Percentiles rank a stretch among this genome's conserved stretches.
Conservation (phyloP, 345 rosid genomes). For the Odontarrhena argentea region DNA sequence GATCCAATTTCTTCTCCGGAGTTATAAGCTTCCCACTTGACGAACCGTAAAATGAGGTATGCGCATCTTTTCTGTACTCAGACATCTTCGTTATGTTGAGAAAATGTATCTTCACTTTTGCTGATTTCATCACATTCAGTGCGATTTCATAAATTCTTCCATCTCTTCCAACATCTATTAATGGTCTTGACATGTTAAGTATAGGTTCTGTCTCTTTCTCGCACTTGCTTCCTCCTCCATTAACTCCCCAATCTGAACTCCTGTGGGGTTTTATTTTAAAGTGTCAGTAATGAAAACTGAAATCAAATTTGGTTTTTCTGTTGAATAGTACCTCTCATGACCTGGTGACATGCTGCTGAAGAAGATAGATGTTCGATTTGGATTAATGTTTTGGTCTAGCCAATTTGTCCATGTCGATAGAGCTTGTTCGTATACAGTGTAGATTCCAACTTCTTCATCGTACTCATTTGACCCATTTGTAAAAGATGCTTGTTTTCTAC, state of each 20-base stretch:
- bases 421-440: constrained; percentile 52
- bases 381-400: constrained; percentile 66
- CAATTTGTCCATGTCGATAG: constrained; percentile 69
- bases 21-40: constrained; percentile 51
- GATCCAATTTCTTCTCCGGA: constrained; percentile 56
- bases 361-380: constrained; percentile 61
- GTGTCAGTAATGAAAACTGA: background rate
- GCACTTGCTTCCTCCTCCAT: constrained; percentile 58
- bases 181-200: constrained; percentile 40
- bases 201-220: constrained; percentile 64
- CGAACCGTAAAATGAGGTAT: constrained; percentile 53
- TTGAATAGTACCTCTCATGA: constrained; percentile 55
- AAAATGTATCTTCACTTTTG: constrained; percentile 51
- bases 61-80: constrained; percentile 87
- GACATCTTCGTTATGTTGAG: constrained; percentile 71
- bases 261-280: constrained; percentile 38
- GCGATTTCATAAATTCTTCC: constrained; percentile 49
- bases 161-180: constrained; percentile 68
- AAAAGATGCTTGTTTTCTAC: constrained; percentile 59
- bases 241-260: constrained; percentile 68
- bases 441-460: constrained; percentile 51
- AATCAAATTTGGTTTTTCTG: background rate
- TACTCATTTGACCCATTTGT: constrained; percentile 53
- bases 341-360: constrained; percentile 83
- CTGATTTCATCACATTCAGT: constrained; percentile 46